Evolutionary conservation across 306 rosid species (phyloP).

Genomic region (Quercus robur): DNA sequence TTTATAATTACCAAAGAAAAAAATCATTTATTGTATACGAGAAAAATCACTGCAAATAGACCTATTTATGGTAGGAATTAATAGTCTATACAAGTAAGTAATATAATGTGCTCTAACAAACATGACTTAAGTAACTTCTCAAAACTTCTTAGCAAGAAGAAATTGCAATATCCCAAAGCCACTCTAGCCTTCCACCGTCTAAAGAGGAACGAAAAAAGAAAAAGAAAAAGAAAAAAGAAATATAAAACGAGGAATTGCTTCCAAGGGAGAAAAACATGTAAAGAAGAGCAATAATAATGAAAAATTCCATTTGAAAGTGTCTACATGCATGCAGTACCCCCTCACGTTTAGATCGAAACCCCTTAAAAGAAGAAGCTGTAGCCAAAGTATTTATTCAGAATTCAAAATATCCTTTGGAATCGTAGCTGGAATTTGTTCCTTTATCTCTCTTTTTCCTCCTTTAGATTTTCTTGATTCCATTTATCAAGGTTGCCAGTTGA

Average conservation of each 20-base stretch:
- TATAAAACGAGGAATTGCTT: not conserved
- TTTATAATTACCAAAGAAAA: too few species aligned
- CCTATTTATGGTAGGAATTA: too few species aligned
- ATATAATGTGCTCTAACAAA: too few species aligned
- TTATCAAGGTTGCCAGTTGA: conserved; percentile 69
- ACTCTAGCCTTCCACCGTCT: not conserved
- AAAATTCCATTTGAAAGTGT: not conserved
- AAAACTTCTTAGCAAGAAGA: not conserved
- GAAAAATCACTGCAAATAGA: too few species aligned
- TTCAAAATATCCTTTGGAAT: conserved; percentile 65
- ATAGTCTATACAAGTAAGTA: too few species aligned
- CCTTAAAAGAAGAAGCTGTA: conserved; percentile 29
- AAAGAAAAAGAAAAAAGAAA: not conserved
- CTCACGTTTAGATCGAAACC: conserved; percentile 25
- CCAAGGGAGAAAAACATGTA: not conserved
- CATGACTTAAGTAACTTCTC: too few species aligned
- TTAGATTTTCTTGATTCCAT: conserved; percentile 53
- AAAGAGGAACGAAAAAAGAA: not conserved
- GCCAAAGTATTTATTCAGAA: conserved; percentile 46
- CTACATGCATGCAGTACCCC: conserved; percentile 23
- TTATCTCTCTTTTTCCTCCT: conserved; percentile 56
- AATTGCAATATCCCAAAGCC: too few species aligned
- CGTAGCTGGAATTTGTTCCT: conserved; percentile 35
- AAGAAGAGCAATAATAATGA: conserved; percentile 8
- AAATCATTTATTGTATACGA: too few species aligned